phyloP scores from a whole-genome alignment of 768 basidiomycete species.

The Ephemerocybe angulata region DNA sequence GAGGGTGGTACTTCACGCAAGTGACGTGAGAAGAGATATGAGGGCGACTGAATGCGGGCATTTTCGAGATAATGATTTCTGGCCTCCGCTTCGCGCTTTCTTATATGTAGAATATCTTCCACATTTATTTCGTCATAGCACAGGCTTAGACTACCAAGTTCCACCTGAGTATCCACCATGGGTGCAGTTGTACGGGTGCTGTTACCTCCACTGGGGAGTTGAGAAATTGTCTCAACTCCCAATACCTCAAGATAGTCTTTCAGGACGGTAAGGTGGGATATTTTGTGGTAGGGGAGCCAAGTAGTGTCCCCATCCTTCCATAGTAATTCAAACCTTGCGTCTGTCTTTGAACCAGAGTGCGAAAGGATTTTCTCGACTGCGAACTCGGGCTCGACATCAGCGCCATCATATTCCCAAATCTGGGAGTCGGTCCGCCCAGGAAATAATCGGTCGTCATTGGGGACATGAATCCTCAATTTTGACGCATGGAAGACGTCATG shows the following conservation, averaged over 20 bases:
- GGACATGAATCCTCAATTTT: slow-evolving; percentile 23
- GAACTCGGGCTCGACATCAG: slow-evolving; percentile 30
- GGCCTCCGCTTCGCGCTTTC: too few relatives aligned
- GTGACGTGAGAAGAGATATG: too few relatives aligned
- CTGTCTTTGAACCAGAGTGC: slow-evolving; percentile 16
- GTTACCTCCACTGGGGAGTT: not conserved
- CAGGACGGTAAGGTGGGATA: slow-evolving; percentile 25
- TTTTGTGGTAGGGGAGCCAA: slow-evolving; percentile 25
- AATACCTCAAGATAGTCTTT: slow-evolving; percentile 27
- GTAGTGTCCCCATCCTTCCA: slow-evolving; percentile 32
- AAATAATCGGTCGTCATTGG: slow-evolving; percentile 30
- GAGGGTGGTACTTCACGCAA: too few relatives aligned
- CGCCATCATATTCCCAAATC: slow-evolving; percentile 35
- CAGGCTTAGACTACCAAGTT: too few relatives aligned
- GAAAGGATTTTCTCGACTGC: slow-evolving; percentile 32
- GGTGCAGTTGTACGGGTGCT: too few relatives aligned
- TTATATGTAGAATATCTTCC: too few relatives aligned
- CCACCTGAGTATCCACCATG: not conserved
- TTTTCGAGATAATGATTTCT: too few relatives aligned
- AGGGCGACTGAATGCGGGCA: too few relatives aligned
- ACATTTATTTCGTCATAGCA: too few relatives aligned
- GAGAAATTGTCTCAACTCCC: not conserved
- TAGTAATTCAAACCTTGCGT: slow-evolving; percentile 22
- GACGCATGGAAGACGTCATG: slow-evolving; percentile 31
- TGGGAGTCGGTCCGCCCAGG: slow-evolving; percentile 22